These are phyloP conservation scores for Ganoderma resinaceum DNA, from an alignment of 1,284 basidiomycete genomes.

Conservation along the genomic window DNA sequence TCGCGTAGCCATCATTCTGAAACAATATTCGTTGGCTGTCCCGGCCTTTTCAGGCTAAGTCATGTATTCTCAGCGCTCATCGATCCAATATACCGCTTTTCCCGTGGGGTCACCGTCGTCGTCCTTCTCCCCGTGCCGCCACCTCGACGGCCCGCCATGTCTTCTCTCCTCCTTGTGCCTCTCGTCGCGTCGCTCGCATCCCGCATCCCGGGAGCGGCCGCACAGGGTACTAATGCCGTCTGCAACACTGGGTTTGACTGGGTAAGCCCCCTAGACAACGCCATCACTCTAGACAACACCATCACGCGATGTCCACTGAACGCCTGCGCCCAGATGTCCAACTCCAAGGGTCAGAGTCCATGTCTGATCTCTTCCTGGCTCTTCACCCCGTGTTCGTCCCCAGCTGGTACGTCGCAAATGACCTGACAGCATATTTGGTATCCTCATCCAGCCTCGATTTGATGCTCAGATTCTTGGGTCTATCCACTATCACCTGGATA, in stretches of 20 bases:
- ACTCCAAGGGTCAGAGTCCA: slow-evolving; percentile 26
- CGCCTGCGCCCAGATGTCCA: slow-evolving; percentile 18
- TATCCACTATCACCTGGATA: slow-evolving; percentile 17
- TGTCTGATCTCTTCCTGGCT: slow-evolving; percentile 27
- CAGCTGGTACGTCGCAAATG: slow-evolving; percentile 14
- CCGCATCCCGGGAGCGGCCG: neutral
- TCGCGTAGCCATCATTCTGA: neutral
- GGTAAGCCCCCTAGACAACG: slow-evolving; percentile 17
- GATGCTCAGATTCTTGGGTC: slow-evolving; percentile 18
- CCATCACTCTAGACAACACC: too few species aligned
- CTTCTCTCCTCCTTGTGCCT: slow-evolving; percentile 8
- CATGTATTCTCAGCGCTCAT: slow-evolving; percentile 10
- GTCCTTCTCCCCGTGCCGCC: neutral
- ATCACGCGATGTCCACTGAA: neutral
- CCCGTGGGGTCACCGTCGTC: neutral
- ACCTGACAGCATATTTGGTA: neutral
- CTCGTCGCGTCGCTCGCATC: slow-evolving; percentile 5
- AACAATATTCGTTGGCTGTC: neutral
- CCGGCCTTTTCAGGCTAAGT: neutral
- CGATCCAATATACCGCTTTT: neutral
- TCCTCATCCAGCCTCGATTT: neutral
- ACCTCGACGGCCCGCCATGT: slow-evolving; percentile 13
- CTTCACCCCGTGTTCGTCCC: slow-evolving; percentile 21
- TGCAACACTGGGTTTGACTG: slow-evolving; percentile 18
- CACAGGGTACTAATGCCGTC: slow-evolving; percentile 23